Conservation (phyloP, 352 stramenopile species). For the Thalassiosira hispida region DNA sequence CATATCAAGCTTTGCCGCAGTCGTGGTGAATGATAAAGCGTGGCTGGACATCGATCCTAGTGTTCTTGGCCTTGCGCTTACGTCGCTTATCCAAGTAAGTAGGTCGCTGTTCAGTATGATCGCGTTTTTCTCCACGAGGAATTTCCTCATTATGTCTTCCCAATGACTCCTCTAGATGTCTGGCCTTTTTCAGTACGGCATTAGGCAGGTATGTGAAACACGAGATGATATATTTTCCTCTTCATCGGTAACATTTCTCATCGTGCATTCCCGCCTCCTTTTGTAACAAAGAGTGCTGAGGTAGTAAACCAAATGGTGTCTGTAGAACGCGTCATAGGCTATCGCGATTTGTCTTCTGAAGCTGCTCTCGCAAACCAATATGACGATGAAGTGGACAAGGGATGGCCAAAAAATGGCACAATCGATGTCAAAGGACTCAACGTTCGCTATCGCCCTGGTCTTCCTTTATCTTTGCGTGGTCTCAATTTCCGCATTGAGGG, state of each 20-base stretch:
- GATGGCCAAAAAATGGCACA: constrained; percentile 63
- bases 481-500: constrained; percentile 53
- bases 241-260: too few species aligned
- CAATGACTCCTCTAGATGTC: too few species aligned
- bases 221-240: too few species aligned
- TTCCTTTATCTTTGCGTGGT: constrained; percentile 68
- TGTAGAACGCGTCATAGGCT: constrained; percentile 75
- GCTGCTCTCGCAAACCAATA: constrained; percentile 54
- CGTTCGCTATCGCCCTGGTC: constrained; percentile 59
- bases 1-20: constrained; percentile 67
- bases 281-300: too few species aligned
- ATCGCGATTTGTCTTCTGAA: constrained; percentile 67
- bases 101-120: too few species aligned
- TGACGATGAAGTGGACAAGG: constrained; percentile 39
- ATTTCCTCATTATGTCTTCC: too few species aligned
- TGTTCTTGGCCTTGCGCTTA: constrained; percentile 72
- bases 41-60: constrained; percentile 60
- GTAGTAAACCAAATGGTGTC: constrained; percentile 81
- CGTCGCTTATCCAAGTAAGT: constrained; percentile 74
- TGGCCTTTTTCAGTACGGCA: constrained; percentile 75
- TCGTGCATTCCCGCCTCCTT: too few species aligned
- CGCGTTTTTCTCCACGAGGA: too few species aligned
- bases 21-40: constrained; percentile 63
- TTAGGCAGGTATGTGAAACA: constrained; percentile 47
- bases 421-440: constrained; percentile 63